Evolutionary conservation across 176 grass and related monocot genomes (phyloP).

Genomic region (Poa pratensis): DNA sequence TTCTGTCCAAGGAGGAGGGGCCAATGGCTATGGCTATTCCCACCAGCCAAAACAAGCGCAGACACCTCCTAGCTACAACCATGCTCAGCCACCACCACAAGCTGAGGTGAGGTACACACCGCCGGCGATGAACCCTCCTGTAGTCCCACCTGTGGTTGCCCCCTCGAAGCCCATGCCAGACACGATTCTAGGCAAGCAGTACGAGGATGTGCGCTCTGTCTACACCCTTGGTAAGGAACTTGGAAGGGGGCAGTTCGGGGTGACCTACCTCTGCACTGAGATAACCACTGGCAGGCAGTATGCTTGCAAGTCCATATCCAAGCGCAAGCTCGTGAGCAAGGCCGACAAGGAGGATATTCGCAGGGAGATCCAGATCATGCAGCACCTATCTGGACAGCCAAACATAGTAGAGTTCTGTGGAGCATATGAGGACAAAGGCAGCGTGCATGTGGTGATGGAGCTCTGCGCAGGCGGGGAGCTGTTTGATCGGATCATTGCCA

Average conservation of each 20-base stretch:
- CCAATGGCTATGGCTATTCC: conserved; percentile 70
- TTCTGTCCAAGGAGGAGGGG: conserved; percentile 42
- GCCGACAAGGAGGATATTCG: conserved; percentile 83
- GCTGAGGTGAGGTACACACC: conserved; percentile 46
- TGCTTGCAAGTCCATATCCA: conserved; percentile 98
- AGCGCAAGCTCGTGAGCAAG: conserved; percentile 89
- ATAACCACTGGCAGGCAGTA: conserved; percentile 68
- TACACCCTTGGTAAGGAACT: conserved; percentile 95
- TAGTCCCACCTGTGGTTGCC: conserved; percentile 39
- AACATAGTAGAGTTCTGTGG: conserved; percentile 96
- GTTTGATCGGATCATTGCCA: conserved; percentile 92
- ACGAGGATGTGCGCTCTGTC: conserved; percentile 60
- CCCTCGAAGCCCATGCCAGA: conserved; percentile 47
- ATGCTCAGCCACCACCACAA: conserved; percentile 43
- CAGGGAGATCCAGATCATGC: conserved; percentile 97
- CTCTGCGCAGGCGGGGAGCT: conserved; percentile 93
- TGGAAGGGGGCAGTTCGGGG: conserved; percentile 93
- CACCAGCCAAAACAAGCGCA: conserved; percentile 45
- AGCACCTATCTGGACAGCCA: conserved; percentile 88
- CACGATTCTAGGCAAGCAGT: conserved; percentile 82
- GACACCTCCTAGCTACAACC: conserved; percentile 48
- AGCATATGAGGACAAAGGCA: conserved; percentile 85
- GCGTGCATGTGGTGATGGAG: conserved; percentile 95
- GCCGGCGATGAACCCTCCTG: conserved; percentile 50
- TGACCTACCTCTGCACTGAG: conserved; percentile 96